Conservation (phyloP, 2,329 filamentous ascomycete species). For the Sporothrix luriei region DNA sequence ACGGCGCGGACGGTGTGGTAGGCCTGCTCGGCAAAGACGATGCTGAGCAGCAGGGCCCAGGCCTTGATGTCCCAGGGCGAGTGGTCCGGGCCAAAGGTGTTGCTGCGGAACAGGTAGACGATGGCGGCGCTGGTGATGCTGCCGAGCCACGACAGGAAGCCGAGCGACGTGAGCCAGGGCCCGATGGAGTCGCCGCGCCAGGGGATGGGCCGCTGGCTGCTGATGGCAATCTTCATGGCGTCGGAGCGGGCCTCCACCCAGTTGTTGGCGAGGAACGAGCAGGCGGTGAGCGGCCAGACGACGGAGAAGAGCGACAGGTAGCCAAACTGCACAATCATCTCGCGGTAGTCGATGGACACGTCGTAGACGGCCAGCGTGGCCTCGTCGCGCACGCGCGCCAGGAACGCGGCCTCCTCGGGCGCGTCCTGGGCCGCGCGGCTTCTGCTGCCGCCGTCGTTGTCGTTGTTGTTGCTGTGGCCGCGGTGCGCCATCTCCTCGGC, state of each 20-base stretch:
- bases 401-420: slow-evolving; percentile 77
- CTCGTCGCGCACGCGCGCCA: slow-evolving; percentile 79
- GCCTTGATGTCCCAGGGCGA: slow-evolving; percentile 70
- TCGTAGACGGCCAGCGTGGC: slow-evolving; percentile 83
- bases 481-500: slow-evolving; percentile 61
- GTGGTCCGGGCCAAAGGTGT: slow-evolving; percentile 65
- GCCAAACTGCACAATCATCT: slow-evolving; percentile 87
- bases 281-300: slow-evolving; percentile 88
- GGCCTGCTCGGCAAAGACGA: slow-evolving; percentile 85
- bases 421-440: slow-evolving; percentile 63
- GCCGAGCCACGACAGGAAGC: slow-evolving; percentile 91
- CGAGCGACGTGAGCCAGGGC: slow-evolving; percentile 82
- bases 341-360: slow-evolving; percentile 84
- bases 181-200: slow-evolving; percentile 92
- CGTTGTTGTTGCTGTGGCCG: slow-evolving; percentile 51
- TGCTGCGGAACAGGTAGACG: slow-evolving; percentile 82
- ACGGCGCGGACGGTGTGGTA: slow-evolving; percentile 77
- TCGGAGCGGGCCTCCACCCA: slow-evolving; percentile 94
- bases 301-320: slow-evolving; percentile 91
- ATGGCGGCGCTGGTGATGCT: slow-evolving; percentile 84
- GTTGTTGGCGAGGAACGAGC: slow-evolving; percentile 91
- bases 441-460: too few species aligned
- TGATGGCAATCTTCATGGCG: slow-evolving; percentile 84
- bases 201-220: slow-evolving; percentile 85
- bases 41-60: slow-evolving; percentile 78